phyloP scores from a whole-genome alignment of 179 eudicot species.

The Heliamphora pulchella region DNA sequence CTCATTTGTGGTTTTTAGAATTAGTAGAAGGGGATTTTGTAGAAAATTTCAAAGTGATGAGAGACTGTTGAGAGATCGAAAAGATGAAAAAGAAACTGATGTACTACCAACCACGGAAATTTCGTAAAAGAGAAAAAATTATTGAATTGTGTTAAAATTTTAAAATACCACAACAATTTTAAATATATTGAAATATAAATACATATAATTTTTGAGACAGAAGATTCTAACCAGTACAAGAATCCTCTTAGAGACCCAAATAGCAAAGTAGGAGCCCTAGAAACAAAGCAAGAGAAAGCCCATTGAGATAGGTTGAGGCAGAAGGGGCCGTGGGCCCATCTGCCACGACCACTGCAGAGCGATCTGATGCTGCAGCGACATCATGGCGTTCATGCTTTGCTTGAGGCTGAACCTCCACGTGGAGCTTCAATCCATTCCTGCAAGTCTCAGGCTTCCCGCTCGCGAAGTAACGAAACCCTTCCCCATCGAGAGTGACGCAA shows the following conservation, averaged over 20 bases:
- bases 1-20: too few species aligned
- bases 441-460: slow-evolving; percentile 57
- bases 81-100: too few species aligned
- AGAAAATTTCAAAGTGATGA: too few species aligned
- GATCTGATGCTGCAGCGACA: neutral
- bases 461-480: slow-evolving; percentile 69
- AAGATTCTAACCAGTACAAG: too few species aligned
- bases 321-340: slow-evolving; percentile 25
- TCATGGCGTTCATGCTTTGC: neutral
- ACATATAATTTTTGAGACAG: too few species aligned
- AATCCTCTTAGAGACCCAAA: neutral
- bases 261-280: slow-evolving; percentile 19
- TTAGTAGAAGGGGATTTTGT: too few species aligned
- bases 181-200: too few species aligned
- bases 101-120: too few species aligned
- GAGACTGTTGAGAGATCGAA: too few species aligned
- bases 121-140: too few species aligned
- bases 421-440: slow-evolving; percentile 68
- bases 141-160: too few species aligned
- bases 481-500: slow-evolving; percentile 38
- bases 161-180: too few species aligned
- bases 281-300: neutral
- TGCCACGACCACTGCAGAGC: slow-evolving; percentile 3
- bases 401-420: slow-evolving; percentile 49
- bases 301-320: slow-evolving; percentile 15